Evolutionary conservation across 1,139 yeast species (phyloP).

Genomic region (Yamadazyma mexicana): DNA sequence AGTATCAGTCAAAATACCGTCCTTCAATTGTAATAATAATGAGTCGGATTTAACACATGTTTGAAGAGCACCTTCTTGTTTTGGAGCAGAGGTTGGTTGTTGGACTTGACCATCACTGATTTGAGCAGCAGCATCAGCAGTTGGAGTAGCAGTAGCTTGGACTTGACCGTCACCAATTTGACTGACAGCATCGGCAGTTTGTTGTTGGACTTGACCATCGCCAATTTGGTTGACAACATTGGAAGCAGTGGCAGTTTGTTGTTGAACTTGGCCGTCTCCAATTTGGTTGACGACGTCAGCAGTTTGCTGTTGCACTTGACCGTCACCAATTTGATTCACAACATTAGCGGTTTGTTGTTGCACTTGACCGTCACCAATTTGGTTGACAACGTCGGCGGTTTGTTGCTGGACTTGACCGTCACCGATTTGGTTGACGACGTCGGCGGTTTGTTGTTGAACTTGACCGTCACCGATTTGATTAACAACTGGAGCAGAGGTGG

Average conservation of each 20-base stretch:
- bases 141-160: constrained; percentile 43
- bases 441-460: constrained; percentile 47
- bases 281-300: constrained; percentile 29
- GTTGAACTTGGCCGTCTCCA: constrained; percentile 38
- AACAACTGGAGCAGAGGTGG: constrained; percentile 26
- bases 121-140: constrained; percentile 28
- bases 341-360: constrained; percentile 33
- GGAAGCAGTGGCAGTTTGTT: constrained; percentile 23
- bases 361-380: constrained; percentile 39
- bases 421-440: constrained; percentile 37
- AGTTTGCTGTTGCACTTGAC: constrained; percentile 40
- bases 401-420: constrained; percentile 45
- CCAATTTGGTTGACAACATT: constrained; percentile 36
- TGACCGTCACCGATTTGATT: constrained; percentile 63
- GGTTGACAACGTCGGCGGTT: constrained; percentile 28
- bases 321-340: constrained; percentile 34
- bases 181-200: constrained; percentile 38
- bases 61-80: constrained; percentile 30
- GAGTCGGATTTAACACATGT: constrained; percentile 29
- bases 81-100: constrained; percentile 31
- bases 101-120: constrained; percentile 36
- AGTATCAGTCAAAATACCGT: constrained; percentile 31
- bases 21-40: constrained; percentile 28
- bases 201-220: constrained; percentile 44
- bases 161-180: constrained; percentile 66